These are phyloP conservation scores for Pythium oligandrum DNA, from an alignment of 352 stramenopile species.

Conservation along the genomic window DNA sequence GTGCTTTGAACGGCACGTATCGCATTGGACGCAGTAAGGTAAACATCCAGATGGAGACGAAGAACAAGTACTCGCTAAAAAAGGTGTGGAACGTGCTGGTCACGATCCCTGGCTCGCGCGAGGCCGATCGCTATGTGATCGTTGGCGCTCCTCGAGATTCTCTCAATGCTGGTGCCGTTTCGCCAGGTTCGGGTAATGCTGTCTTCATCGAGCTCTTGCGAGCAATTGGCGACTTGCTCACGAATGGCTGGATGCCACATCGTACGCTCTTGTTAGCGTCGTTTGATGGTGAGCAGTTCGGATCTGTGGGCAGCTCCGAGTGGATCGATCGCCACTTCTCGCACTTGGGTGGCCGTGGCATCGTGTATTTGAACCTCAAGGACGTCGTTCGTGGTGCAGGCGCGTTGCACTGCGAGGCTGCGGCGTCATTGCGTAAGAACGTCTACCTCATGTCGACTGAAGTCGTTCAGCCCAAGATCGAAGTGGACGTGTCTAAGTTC, in stretches of 20 bases:
- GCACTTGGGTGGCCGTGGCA: conserved; percentile 48
- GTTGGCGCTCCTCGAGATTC: conserved; percentile 65
- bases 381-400: conserved; percentile 69
- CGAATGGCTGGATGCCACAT: conserved; percentile 60
- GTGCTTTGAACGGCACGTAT: conserved; percentile 27
- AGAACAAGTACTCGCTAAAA: conserved; percentile 65
- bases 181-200: conserved; percentile 66
- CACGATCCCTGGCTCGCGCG: conserved; percentile 57
- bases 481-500: conserved; percentile 41
- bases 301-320: conserved; percentile 70
- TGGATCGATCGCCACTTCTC: conserved; percentile 82
- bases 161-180: conserved; percentile 55
- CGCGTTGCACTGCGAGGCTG: conserved; percentile 58
- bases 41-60: conserved; percentile 42
- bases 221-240: conserved; percentile 43
- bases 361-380: conserved; percentile 72
- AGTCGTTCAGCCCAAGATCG: conserved; percentile 58
- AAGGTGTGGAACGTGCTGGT: conserved; percentile 82
- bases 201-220: conserved; percentile 72
- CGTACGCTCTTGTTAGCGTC: conserved; percentile 70
- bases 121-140: conserved; percentile 76
- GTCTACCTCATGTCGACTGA: conserved; percentile 69
- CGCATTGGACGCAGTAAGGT: conserved; percentile 25
- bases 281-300: conserved; percentile 77
- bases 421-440: conserved; percentile 66